Base-by-base conservation (phyloP, 768 basidiomycete species). In the Tubosaeta sp. region DNA sequence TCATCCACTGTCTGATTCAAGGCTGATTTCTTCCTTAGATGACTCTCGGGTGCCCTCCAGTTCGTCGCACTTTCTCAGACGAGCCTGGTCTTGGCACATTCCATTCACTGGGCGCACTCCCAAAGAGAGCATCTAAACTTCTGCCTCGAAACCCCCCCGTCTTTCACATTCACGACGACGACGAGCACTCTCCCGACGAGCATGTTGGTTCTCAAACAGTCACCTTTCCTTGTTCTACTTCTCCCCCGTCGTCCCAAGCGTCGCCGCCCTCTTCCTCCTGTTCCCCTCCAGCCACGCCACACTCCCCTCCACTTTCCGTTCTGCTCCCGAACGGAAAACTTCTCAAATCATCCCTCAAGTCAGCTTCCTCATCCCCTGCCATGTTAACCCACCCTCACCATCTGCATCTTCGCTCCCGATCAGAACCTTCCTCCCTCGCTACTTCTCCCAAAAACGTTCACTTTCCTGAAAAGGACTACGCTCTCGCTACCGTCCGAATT, bases 341-440 rank as follows among this genome's bases (percentile, higher is more conserved):
- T 4, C 84, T 97, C 70, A 91, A 91, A 63, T 79, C 88, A 0
- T 88, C 90, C 2, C 80, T 97, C 60, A 97, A 95, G 66, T 73
- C 74, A 0, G n/a, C n/a, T n/a, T 69, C 63, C 4, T 67, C 66
- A 0, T 49, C 61, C 2, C 59, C 59, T 8, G 29, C 53, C 48
- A 48, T 69, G 5, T 10, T 29, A n/a, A 41, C 34, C 1, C 50
- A 50, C 29, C 12, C 39, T n/a, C 45, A 51, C 13, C 51, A 54
- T 13, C 25, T 37, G 16, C 65, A 66, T 52, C 57, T 49, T 47
- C 74, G 70, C 57, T 69, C 74, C 29, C 74, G 67, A 65, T 86
- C 85, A 8, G 82, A 80, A 29, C 89, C 93, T 0, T 68, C 80
- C 1, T 83, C 85, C 1, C 87, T 75, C 0, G 49, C 80, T 0